Percentiles rank a stretch among this genome's conserved stretches.
phyloP scores from a whole-genome alignment of 2,329 filamentous ascomycete species.

The Clarireedia paspali region DNA sequence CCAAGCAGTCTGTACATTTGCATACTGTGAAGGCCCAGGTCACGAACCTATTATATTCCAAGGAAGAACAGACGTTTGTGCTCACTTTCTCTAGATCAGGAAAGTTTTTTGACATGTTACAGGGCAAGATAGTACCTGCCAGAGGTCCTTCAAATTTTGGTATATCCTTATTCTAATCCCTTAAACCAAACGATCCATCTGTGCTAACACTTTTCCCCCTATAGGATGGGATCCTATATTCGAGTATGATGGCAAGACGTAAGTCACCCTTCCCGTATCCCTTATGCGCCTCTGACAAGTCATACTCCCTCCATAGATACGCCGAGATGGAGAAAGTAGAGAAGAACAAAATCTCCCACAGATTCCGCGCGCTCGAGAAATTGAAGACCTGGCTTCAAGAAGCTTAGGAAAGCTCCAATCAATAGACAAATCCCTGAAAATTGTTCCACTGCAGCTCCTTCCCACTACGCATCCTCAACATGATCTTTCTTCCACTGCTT shows the following conservation, averaged over 20 bases:
- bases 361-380: conserved; percentile 78
- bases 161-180: conserved; percentile 36
- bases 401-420: conserved; percentile 6
- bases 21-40: conserved; percentile 78
- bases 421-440: background rate
- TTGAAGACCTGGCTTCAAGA: conserved; percentile 66
- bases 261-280: conserved; percentile 11
- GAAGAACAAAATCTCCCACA: conserved; percentile 92
- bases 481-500: conserved; percentile 72
- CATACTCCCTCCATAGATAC: conserved; percentile 43
- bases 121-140: conserved; percentile 77
- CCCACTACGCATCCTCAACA: conserved; percentile 21
- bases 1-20: conserved; percentile 93
- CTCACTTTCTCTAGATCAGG: background rate
- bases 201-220: conserved; percentile 12
- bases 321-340: conserved; percentile 87
- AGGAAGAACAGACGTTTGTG: conserved; percentile 68
- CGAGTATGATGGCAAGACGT: conserved; percentile 82
- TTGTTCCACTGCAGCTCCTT: background rate
- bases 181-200: background rate
- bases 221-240: conserved; percentile 97
- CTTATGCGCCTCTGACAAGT: background rate
- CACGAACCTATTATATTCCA: conserved; percentile 84
- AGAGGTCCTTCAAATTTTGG: conserved; percentile 78
- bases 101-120: conserved; percentile 10